Base-by-base conservation (phyloP, 1,284 basidiomycete species). In the Leccinum ponderosum region DNA sequence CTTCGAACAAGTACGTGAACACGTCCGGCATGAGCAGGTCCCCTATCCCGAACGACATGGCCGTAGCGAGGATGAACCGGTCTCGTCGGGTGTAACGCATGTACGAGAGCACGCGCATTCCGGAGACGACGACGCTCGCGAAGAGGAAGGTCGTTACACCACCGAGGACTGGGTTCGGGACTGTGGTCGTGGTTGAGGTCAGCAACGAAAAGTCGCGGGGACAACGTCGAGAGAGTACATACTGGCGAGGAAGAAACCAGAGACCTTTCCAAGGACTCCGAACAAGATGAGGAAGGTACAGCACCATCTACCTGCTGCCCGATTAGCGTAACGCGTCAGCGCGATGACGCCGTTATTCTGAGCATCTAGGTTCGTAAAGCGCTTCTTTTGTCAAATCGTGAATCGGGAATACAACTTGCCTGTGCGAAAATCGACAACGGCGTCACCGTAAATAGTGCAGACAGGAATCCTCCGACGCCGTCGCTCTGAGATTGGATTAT, bases 131-230 rank as follows among this genome's bases (percentile, higher is more conserved):
- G 17, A 90, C 88, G 44, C 78, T 83, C 0, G 86, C 85, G 62
- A 89, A 89, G 55, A 91, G 78, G 77, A 91, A 93, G 2, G 91
- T 91, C 12, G 90, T 94, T 2, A 93, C 89, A 4, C 92, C 92
- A 2, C 94, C 93, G 0, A 95, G 82, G 8, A 95, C 90, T 0
- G 91, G 78, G 65, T 91, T 89, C 0, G 93, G 93, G 55, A 65
- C 71, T 73, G 52, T 20, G 1, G 42, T 31, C 8, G 12, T 17
- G 20, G 17, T 20, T 20, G 29, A 29, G 29, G 25, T 52, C n/a
- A 22, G 11, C n/a, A 53, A 53, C 8, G 15, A 53, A 53, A 47
- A n/a, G 48, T 8, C 20, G 31, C 0, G 20, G 14, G 25, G 15
- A 11, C 9, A n/a, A 9, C n/a, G 7, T 15, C 22, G 22, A 50